These are phyloP conservation scores for Puccinellia tenuiflora DNA, from an alignment of 176 grass and related monocot species.

Conservation along the genomic window DNA sequence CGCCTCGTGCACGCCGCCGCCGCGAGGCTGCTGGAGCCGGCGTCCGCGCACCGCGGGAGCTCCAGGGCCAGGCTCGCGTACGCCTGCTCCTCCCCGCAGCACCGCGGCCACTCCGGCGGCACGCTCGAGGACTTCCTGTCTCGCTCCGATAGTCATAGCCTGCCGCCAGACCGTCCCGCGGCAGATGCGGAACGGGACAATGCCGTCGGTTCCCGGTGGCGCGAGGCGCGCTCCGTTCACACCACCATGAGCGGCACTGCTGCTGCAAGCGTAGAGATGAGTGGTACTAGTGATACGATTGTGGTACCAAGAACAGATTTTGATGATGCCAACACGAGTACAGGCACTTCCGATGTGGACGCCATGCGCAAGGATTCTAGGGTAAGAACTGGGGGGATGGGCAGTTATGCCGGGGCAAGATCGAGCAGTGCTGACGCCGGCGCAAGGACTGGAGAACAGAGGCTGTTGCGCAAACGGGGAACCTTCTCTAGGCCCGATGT, in stretches of 20 bases:
- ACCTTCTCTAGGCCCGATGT: conserved; percentile 8
- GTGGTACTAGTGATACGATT: neutral
- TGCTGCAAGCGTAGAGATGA: neutral
- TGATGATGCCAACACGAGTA: conserved; percentile 1
- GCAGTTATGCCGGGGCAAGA: conserved; percentile 5
- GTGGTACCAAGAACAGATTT: conserved; percentile 22
- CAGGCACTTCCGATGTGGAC: neutral
- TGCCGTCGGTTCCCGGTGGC: neutral
- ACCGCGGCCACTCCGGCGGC: conserved; percentile 18
- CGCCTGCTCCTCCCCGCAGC: conserved; percentile 50
- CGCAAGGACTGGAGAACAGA: conserved; percentile 21
- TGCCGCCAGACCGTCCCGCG: neutral
- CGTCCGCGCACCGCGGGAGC: conserved; percentile 28
- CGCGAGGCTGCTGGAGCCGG: conserved; percentile 55
- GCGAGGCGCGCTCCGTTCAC: neutral
- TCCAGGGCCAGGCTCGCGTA: conserved; percentile 29
- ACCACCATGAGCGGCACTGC: neutral
- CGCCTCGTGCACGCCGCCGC: conserved; percentile 64
- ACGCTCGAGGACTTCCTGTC: conserved; percentile 38
- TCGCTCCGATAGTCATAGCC: conserved; percentile 22
- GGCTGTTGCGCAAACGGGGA: conserved; percentile 42
- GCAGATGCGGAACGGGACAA: neutral
- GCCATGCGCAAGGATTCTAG: neutral
- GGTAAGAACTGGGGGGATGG: neutral
- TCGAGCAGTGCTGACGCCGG: neutral